phyloP scores from a whole-genome alignment of 306 rosid genomes.

The Castanopsis chinensis region DNA sequence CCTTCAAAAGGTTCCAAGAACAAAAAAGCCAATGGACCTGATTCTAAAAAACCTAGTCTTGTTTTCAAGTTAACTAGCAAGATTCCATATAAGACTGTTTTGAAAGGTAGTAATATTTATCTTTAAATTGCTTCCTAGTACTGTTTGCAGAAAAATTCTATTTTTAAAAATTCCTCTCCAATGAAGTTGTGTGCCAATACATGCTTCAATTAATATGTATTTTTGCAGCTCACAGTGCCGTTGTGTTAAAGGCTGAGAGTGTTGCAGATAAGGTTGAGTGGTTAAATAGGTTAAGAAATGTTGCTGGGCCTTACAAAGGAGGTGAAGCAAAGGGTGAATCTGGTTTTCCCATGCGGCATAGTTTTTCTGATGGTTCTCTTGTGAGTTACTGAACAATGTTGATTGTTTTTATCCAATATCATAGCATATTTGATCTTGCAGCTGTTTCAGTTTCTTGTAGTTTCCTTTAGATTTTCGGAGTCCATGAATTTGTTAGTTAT shows the following conservation, averaged over 20 bases:
- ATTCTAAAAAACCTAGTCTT: constrained; percentile 45
- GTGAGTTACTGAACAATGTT: constrained; percentile 27
- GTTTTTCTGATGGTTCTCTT: constrained; percentile 62
- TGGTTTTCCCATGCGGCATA: constrained; percentile 46
- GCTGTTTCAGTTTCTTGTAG: too few relatives aligned
- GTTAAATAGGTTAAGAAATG: constrained; percentile 45
- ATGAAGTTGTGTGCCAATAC: neutral
- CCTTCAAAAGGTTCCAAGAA: constrained; percentile 52
- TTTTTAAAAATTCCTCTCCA: neutral
- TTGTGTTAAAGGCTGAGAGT: constrained; percentile 59
- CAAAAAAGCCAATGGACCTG: constrained; percentile 56
- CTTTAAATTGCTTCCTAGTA: neutral
- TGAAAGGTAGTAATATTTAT: constrained; percentile 39
- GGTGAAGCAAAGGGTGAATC: constrained; percentile 43
- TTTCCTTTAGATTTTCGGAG: too few relatives aligned
- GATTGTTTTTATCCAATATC: constrained; percentile 13
- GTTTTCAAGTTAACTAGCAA: constrained; percentile 50
- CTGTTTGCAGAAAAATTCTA: neutral
- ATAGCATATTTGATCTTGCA: neutral
- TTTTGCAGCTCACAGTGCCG: constrained; percentile 55
- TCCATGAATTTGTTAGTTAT: too few relatives aligned
- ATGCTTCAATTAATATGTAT: constrained; percentile 16
- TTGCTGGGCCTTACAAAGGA: constrained; percentile 41
- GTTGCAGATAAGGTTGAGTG: constrained; percentile 54
- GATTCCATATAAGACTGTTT: constrained; percentile 55